A percentile compares a stretch with the other conserved stretches of the same genome.
phyloP scores from a whole-genome alignment of 148 eudicot genomes.

The Chenopodium suecicum region DNA sequence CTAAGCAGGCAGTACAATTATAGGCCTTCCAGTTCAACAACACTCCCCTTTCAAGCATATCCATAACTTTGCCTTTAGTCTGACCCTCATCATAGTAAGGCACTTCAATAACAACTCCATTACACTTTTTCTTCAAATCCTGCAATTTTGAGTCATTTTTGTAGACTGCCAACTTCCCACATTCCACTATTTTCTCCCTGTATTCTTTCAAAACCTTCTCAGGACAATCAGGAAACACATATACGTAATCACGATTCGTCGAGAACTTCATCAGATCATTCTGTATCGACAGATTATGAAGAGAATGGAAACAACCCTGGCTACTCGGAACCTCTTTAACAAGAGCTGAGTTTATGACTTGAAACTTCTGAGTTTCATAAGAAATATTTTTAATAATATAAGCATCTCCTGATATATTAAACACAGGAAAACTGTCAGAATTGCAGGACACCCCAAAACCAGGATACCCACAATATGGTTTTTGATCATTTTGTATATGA shows the following conservation, averaged over 20 bases:
- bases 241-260: not conserved
- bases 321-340: too few relatives aligned
- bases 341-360: conserved; percentile 32
- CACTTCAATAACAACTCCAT: conserved; percentile 25
- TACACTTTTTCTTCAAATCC: conserved; percentile 20
- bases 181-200: conserved; percentile 10
- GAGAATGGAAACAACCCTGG: conserved; percentile 12
- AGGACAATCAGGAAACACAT: conserved; percentile 38
- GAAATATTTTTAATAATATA: conserved; percentile 30
- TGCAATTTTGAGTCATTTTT: conserved; percentile 17
- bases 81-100: conserved; percentile 9
- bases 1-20: conserved; percentile 36
- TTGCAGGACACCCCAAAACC: conserved; percentile 48
- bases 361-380: conserved; percentile 29
- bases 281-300: conserved; percentile 30
- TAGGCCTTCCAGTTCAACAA: conserved; percentile 39
- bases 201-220: not conserved
- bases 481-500: conserved; percentile 26
- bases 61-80: conserved; percentile 1
- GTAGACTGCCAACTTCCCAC: conserved; percentile 29
- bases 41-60: conserved; percentile 40
- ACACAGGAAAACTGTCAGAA: conserved; percentile 3
- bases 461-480: conserved; percentile 51
- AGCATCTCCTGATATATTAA: conserved; percentile 29
- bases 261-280: conserved; percentile 10